Evolutionary conservation across 2,329 filamentous ascomycete species (phyloP), one percentile per base, ranked within the genome.

Genomic region (Graphilbum ipis-grandicollis): DNA sequence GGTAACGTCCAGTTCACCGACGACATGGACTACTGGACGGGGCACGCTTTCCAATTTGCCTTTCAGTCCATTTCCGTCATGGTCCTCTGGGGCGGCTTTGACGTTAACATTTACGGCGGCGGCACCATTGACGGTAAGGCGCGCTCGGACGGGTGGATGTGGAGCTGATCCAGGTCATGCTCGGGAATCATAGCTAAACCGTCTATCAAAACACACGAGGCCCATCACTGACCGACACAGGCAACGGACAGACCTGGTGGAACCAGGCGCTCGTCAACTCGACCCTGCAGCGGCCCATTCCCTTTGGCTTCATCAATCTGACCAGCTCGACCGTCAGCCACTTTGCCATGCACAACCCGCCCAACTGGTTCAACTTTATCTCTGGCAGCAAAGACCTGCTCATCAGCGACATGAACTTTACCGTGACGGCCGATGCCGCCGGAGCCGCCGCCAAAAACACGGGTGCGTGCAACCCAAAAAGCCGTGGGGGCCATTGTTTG

Each of bases 61-160:
- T 80, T 70, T 55, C 75, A 80, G 44, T 77, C 79, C 44, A 64
- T 66, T 5, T 74, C 70, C 1, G 70, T 70, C 2, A 79, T 79
- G 58, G 79, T 75, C 61, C 65, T 73, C 48, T 62, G 77, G 28
- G 75, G 75, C 30, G 76, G 76, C 22, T 57, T 65, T 17, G 73
- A 79, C 46, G 71, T 80, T 19, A 74, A 75, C 42, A 61, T 80
- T 39, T 79, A 75, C 43, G 75, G 74, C 17, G 68, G 66, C 33
- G 35, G 29, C 15, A 18, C 15, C 29, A 31, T 31, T 31, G 29
- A 31, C 13, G 29, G 29, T 31, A 12, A 31, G 9, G 9, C 19
- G 18, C 28, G 33, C 23, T n/a, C n/a, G n/a, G n/a, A n/a, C n/a
- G n/a, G n/a, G 36, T 41, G 42, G 30, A 43, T 39, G 12, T 23